Evolutionary conservation across 257 asterid genomes (phyloP), one percentile per base, ranked within the genome.

Genomic region (Paraleonurus japonicus): DNA sequence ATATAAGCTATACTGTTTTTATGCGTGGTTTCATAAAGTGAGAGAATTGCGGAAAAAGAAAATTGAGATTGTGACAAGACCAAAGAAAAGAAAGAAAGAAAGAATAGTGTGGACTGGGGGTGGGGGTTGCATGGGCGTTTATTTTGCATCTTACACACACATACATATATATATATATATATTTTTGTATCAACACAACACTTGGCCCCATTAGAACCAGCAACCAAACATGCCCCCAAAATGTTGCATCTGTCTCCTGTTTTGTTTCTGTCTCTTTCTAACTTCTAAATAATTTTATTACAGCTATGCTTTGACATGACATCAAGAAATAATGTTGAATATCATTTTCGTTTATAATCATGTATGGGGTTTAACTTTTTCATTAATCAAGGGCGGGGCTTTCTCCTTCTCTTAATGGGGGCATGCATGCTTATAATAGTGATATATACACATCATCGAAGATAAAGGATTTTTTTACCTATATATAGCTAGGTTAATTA

Each of bases 21-120:
- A 55, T 68, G 79, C 76, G 76, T 76, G 79, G 65, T 76, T 76
- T 27, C 62, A 63, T 69, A 79, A 82, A 80, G 82, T 59, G 86
- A 82, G 84, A 67, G 55, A 80, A 76, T 79, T 79, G 72, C 82
- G 84, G 87, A 10, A 61, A 82, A 82, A 71, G 84, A 67, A 53
- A 24, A 62, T 65, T n/a, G 2, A 73, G 87, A 82, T 67, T 10
- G 82, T 80, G 87, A 80, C 87, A 57, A 74, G 22, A 76, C 82
- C n/a, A n/a, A n/a, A n/a, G n/a, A n/a, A n/a, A n/a, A n/a, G n/a
- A n/a, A n/a, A n/a, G 37, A 27, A 17, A 5, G 55, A 24, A 65
- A 22, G 22, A 19, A 47, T 12, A 22, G 6, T 6, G 79, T 5
- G 67, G 45, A 57, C 30, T 24, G 59, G 59, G 72, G 13, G 15